Evolutionary conservation across 176 grass and related monocot genomes (phyloP).

Genomic region (Triticum aestivum): IWGSC_CS_RefSeq_v2.1 NC_057795.1:677510753-677511252

Average conservation of each 20-base stretch:
- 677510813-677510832: neutral
- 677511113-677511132: neutral
- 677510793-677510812: neutral
- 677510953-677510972: neutral
- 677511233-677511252: neutral
- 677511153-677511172: neutral
- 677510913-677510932: neutral
- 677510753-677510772: neutral
- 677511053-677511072: neutral
- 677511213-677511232: neutral
- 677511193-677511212: neutral
- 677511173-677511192: neutral
- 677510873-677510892: neutral
- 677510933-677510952: neutral
- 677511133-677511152: neutral
- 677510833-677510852: neutral
- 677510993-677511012: neutral
- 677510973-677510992: neutral
- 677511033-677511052: neutral
- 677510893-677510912: neutral
- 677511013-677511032: neutral
- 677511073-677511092: neutral
- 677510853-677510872: neutral
- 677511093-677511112: too few species aligned
- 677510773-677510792: neutral